Evolutionary conservation across 371 early-diverging fungal genomes (phyloP).

Genomic region (Circinella umbellata): DNA sequence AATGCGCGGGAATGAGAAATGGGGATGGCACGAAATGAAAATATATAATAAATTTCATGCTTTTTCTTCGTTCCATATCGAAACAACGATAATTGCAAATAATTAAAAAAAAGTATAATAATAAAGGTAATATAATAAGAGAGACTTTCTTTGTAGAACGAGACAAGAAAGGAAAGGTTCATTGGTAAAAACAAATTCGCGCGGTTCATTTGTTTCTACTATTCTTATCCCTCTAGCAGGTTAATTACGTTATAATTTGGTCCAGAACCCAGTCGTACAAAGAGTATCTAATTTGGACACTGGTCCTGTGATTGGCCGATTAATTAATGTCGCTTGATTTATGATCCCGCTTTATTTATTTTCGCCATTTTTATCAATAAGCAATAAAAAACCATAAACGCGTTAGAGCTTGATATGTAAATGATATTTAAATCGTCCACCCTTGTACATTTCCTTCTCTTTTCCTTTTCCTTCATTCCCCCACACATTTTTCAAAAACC

Average conservation of each 20-base stretch:
- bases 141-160: neutral
- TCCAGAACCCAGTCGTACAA: slow-evolving; percentile 25
- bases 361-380: slow-evolving; percentile 9
- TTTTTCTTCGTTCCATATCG: too few relatives aligned
- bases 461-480: slow-evolving; percentile 13
- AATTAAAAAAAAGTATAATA: neutral
- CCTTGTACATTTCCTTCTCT: slow-evolving; percentile 9
- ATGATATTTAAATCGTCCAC: slow-evolving; percentile 10
- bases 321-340: slow-evolving; percentile 24
- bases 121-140: neutral
- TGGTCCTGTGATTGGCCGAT: slow-evolving; percentile 18
- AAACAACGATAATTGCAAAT: neutral
- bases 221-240: too few relatives aligned
- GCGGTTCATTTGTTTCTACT: neutral
- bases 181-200: slow-evolving; percentile 16
- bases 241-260: slow-evolving; percentile 7
- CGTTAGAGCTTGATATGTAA: slow-evolving; percentile 1
- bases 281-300: slow-evolving; percentile 25
- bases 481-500: neutral
- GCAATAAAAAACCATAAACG: neutral
- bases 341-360: slow-evolving; percentile 4
- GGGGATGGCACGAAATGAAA: too few relatives aligned
- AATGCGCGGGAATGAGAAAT: slow-evolving; percentile 5
- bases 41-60: neutral
- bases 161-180: slow-evolving; percentile 10